Conservation (phyloP, 495 filamentous ascomycete genomes). For the Hypoxylon fuscum region DNA sequence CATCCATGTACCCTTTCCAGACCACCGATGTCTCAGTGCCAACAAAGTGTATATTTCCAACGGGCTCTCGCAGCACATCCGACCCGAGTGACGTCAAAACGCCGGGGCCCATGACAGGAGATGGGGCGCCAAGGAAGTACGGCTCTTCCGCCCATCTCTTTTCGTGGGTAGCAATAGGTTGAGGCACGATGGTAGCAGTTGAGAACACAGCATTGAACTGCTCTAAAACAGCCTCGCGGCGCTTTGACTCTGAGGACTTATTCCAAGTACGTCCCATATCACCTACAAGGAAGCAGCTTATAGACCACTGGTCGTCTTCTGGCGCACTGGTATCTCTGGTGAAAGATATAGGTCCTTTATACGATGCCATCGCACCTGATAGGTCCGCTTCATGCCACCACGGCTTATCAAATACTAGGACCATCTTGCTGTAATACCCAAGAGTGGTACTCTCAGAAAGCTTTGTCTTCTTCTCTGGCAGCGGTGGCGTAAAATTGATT, state of each 20-base stretch:
- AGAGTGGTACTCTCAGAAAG: conserved; percentile 35
- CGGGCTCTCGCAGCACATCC: conserved; percentile 25
- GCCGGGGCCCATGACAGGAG: conserved; percentile 28
- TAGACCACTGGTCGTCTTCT: conserved; percentile 44
- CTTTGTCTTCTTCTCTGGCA: conserved; percentile 33
- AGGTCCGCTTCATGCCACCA: conserved; percentile 49
- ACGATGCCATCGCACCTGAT: conserved; percentile 48
- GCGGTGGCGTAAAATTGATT: conserved; percentile 47
- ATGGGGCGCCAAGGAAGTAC: conserved; percentile 35
- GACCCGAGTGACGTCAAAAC: conserved; percentile 23
- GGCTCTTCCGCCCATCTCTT: conserved; percentile 32
- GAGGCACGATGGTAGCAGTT: neutral
- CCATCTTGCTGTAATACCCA: conserved; percentile 53
- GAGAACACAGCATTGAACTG: conserved; percentile 24
- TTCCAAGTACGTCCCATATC: conserved; percentile 47
- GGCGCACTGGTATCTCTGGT: conserved; percentile 52
- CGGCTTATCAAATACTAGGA: conserved; percentile 48
- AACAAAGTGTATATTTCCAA: conserved; percentile 51
- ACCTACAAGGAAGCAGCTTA: conserved; percentile 55
- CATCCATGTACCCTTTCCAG: conserved; percentile 59
- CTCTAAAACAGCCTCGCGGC: conserved; percentile 7
- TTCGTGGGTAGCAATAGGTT: conserved; percentile 29
- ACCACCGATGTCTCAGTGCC: conserved; percentile 52
- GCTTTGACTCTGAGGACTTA: conserved; percentile 7
- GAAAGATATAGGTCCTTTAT: conserved; percentile 48